Evolutionary conservation across 805 yeast species (phyloP).

Genomic region (Wickerhamomyces silvicola): DNA sequence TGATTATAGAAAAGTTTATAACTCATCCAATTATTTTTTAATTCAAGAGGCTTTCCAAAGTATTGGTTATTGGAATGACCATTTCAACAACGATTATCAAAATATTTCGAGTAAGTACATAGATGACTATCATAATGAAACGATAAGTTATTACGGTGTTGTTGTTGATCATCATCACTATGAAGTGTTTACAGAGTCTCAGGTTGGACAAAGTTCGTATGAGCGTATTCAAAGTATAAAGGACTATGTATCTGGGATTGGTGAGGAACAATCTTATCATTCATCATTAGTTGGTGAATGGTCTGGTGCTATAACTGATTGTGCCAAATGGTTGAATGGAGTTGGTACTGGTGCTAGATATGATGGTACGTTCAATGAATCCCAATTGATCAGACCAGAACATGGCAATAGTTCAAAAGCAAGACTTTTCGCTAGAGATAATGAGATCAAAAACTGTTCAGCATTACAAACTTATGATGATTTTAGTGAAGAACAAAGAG

Average conservation of each 20-base stretch:
- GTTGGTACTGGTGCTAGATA: conserved; percentile 61
- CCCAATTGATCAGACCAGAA: conserved; percentile 8
- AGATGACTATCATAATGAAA: conserved; percentile 25
- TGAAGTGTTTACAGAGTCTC: conserved; percentile 70
- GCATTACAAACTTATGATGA: conserved; percentile 28
- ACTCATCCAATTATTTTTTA: conserved; percentile 35
- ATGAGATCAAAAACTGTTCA: conserved; percentile 28
- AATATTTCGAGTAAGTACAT: conserved; percentile 26
- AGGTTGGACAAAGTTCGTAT: conserved; percentile 39
- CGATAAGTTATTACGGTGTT: conserved; percentile 42
- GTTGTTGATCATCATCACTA: conserved; percentile 87
- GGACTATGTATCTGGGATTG: conserved; percentile 25
- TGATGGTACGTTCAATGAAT: conserved; percentile 37
- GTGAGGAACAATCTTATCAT: conserved; percentile 28
- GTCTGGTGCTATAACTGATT: conserved; percentile 67
- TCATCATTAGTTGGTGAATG: conserved; percentile 64
- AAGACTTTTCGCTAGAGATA: neutral
- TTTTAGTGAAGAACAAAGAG: conserved; percentile 38
- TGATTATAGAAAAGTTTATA: conserved; percentile 17
- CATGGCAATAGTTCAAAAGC: neutral
- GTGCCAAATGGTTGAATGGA: conserved; percentile 66
- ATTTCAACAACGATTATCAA: conserved; percentile 27
- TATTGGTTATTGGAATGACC: conserved; percentile 48
- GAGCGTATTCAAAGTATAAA: conserved; percentile 27
- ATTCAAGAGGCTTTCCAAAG: conserved; percentile 63